Conservation (phyloP, 2,329 filamentous ascomycete genomes). For the Aureobasidium uvarum region DNA sequence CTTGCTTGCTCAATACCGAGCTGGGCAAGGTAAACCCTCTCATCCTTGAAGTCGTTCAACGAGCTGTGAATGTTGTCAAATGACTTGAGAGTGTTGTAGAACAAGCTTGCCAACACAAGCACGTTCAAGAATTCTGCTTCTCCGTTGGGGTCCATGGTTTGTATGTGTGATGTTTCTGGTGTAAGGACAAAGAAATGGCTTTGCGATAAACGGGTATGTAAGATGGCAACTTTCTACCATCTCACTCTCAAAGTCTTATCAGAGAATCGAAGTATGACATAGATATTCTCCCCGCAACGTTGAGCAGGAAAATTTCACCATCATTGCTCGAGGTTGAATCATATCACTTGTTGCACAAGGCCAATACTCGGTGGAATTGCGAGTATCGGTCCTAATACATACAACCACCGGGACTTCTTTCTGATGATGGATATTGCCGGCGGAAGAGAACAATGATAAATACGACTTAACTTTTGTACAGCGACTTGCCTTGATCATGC, state of each 20-base stretch:
- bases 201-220: not conserved
- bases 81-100: slow-evolving; percentile 50
- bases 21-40: slow-evolving; percentile 46
- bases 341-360: slow-evolving; percentile 17
- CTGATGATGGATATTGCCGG: not conserved
- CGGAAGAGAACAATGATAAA: not conserved
- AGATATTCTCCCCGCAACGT: slow-evolving; percentile 22
- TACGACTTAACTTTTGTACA: not conserved
- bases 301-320: slow-evolving; percentile 25
- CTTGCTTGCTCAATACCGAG: slow-evolving; percentile 51
- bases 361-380: slow-evolving; percentile 26
- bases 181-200: not conserved
- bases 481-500: not conserved
- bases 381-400: slow-evolving; percentile 20
- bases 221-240: slow-evolving; percentile 11
- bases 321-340: slow-evolving; percentile 20
- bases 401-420: slow-evolving; percentile 1
- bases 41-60: slow-evolving; percentile 44
- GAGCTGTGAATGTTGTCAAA: slow-evolving; percentile 48
- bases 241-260: slow-evolving; percentile 10
- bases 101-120: slow-evolving; percentile 46
- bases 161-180: not conserved
- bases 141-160: slow-evolving; percentile 8
- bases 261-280: slow-evolving; percentile 18
- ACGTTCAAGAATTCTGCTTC: slow-evolving; percentile 40